phyloP scores from a whole-genome alignment of 2,329 filamentous ascomycete species.

The Beauveria brongniartii region DNA sequence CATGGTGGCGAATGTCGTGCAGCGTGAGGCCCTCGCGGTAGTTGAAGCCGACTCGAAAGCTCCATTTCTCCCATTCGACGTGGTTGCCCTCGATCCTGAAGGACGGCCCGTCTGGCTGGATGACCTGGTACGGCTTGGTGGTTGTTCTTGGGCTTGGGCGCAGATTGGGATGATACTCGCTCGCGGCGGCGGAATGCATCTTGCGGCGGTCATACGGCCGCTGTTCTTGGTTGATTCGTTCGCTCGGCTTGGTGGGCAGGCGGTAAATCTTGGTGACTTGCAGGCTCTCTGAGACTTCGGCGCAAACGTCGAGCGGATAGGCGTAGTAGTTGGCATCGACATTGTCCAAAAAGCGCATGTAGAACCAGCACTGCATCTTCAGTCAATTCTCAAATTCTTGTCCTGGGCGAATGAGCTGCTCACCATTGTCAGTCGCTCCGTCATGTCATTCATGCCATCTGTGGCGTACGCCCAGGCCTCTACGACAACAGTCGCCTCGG shows the following conservation, averaged over 20 bases:
- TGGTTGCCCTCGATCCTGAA: conserved; percentile 34
- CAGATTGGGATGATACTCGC: conserved; percentile 28
- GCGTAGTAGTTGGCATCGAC: conserved; percentile 47
- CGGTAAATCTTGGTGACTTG: conserved; percentile 38
- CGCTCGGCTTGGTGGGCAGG: conserved; percentile 31
- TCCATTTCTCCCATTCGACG: conserved; percentile 54
- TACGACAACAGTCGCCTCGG: conserved; percentile 35
- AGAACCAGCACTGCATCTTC: conserved; percentile 26
- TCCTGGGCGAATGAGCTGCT: not conserved
- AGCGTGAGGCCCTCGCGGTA: conserved; percentile 58
- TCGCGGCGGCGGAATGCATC: conserved; percentile 33
- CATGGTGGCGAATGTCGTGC: conserved; percentile 57
- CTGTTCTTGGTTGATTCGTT: conserved; percentile 23
- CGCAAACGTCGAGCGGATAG: conserved; percentile 44
- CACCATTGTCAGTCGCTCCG: conserved; percentile 40
- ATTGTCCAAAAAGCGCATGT: conserved; percentile 29
- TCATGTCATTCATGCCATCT: conserved; percentile 45
- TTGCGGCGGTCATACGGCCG: conserved; percentile 33
- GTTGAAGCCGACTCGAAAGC: conserved; percentile 59
- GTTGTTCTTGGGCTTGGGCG: conserved; percentile 17
- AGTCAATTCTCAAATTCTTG: not conserved
- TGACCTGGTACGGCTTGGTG: conserved; percentile 23
- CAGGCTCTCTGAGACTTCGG: conserved; percentile 39
- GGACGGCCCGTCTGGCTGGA: conserved; percentile 24
- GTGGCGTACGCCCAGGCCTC: conserved; percentile 50